phyloP scores from a whole-genome alignment of 352 stramenopile genomes.

The Phytophthora tentaculata region DNA sequence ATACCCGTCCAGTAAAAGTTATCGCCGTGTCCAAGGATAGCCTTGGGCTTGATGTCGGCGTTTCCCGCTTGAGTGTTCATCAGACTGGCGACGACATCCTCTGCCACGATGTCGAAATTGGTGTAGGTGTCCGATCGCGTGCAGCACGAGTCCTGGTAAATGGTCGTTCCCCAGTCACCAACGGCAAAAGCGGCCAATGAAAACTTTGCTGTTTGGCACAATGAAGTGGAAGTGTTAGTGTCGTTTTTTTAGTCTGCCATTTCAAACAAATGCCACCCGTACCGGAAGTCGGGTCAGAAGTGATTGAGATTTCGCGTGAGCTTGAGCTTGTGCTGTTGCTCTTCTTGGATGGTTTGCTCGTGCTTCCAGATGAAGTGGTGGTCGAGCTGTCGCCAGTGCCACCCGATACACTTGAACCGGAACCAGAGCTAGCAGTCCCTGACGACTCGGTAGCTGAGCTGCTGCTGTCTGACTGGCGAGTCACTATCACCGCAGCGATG shows the following conservation, averaged over 20 bases:
- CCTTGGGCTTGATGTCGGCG: constrained; percentile 53
- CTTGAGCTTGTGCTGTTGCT: constrained; percentile 30
- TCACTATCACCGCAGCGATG: constrained; percentile 42
- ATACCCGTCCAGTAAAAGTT: constrained; percentile 79
- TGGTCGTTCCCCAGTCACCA: constrained; percentile 74
- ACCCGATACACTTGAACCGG: constrained; percentile 11
- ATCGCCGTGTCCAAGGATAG: constrained; percentile 66
- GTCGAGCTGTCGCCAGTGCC: constrained; percentile 8
- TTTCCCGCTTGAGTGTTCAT: constrained; percentile 57
- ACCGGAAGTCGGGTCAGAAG: constrained; percentile 58
- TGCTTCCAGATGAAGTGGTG: constrained; percentile 19
- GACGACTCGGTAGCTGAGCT: constrained; percentile 29
- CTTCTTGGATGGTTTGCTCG: constrained; percentile 22
- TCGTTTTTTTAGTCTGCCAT: neutral
- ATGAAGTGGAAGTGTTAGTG: neutral
- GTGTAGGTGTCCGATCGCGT: constrained; percentile 56
- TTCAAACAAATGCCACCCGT: neutral
- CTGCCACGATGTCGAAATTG: constrained; percentile 63
- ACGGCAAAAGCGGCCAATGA: constrained; percentile 64
- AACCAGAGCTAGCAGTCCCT: constrained; percentile 21
- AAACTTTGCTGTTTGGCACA: constrained; percentile 27
- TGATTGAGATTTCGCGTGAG: constrained; percentile 30
- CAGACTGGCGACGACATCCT: constrained; percentile 63
- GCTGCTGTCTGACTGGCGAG: constrained; percentile 21
- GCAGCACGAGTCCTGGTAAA: constrained; percentile 68